Percentiles rank a stretch among this genome's conserved stretches.
phyloP scores from a whole-genome alignment of 202 grass and related monocot genomes.

The Dendrocalamus latiflorus region DNA sequence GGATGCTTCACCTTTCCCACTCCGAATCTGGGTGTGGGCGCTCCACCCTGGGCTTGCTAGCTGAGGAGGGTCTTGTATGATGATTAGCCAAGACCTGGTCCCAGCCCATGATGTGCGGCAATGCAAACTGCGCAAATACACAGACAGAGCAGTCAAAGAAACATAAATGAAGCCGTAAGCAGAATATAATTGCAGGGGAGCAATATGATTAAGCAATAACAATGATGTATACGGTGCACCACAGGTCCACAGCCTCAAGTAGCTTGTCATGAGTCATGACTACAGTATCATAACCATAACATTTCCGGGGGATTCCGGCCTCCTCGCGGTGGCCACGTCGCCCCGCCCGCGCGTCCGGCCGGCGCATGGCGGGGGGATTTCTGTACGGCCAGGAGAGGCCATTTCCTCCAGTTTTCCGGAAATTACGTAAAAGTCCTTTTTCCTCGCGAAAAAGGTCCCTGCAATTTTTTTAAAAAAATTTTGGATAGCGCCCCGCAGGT shows the following conservation, averaged over 20 bases:
- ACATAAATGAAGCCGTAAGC: neutral
- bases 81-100: slow-evolving; percentile 43
- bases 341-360: too few relatives aligned
- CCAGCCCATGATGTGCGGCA: slow-evolving; percentile 92
- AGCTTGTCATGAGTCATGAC: neutral
- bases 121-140: slow-evolving; percentile 51
- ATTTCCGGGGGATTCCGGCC: too few relatives aligned
- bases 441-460: too few relatives aligned
- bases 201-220: neutral
- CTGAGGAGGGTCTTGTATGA: neutral
- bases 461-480: too few relatives aligned
- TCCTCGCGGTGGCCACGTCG: too few relatives aligned
- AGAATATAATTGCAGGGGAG: neutral
- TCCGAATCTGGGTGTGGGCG: slow-evolving; percentile 51
- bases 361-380: too few relatives aligned
- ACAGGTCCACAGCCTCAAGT: neutral
- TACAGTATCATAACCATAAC: too few relatives aligned
- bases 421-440: too few relatives aligned
- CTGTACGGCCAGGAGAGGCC: too few relatives aligned
- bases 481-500: too few relatives aligned
- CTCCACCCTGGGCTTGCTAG: slow-evolving; percentile 26
- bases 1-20: slow-evolving; percentile 60
- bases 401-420: too few relatives aligned
- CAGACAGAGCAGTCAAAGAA: neutral
- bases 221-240: neutral